A percentile compares a stretch with the other conserved stretches of the same genome.
Conservation (phyloP, 2,329 filamentous ascomycete species). For the Fusarium odoratissimum region DNA sequence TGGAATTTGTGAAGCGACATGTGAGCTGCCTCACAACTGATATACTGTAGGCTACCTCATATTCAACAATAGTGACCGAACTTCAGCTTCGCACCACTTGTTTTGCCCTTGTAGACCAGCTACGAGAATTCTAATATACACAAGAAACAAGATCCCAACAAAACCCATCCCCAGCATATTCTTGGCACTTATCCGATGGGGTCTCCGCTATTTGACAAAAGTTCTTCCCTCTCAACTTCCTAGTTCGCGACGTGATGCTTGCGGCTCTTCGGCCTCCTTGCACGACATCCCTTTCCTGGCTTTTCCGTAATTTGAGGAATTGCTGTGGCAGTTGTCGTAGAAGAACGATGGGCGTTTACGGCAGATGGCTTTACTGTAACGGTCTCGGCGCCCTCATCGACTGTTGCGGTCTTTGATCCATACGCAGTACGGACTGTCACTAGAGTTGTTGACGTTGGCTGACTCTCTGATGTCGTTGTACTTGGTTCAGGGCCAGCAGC, state of each 20-base stretch:
- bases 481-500: neutral
- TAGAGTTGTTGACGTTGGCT: neutral
- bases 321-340: neutral
- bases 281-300: neutral
- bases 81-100: neutral
- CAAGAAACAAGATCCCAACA: neutral
- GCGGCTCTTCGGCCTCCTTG: neutral
- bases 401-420: neutral
- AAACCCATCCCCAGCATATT: neutral
- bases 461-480: neutral
- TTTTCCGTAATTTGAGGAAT: neutral
- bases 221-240: rapidly evolving
- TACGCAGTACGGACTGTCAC: neutral
- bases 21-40: rapidly evolving
- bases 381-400: neutral
- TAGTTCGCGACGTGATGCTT: neutral
- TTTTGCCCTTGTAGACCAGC: neutral
- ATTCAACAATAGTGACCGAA: rapidly evolving
- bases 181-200: rapidly evolving
- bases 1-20: neutral
- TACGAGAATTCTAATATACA: neutral
- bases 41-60: rapidly evolving
- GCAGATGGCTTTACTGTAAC: neutral
- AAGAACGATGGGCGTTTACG: neutral
- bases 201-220: neutral